phyloP scores from a whole-genome alignment of 768 basidiomycete species.

The Russula lepida region DNA sequence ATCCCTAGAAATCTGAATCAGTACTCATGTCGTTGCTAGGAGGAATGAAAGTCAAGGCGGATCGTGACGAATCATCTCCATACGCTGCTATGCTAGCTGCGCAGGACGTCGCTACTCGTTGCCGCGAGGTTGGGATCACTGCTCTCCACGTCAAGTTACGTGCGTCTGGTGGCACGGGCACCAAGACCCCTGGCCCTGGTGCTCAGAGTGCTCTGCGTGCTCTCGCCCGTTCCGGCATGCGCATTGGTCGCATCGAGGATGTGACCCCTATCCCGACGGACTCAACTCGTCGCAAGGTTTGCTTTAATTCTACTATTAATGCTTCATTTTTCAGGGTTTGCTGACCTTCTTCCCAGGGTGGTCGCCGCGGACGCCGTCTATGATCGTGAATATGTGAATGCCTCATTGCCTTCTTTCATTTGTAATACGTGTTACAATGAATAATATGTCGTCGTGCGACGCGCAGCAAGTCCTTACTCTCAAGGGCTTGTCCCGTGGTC shows the following conservation, averaged over 20 bases:
- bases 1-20: not conserved
- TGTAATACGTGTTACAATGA: constrained; percentile 36
- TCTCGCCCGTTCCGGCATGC: constrained; percentile 96
- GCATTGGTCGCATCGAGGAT: constrained; percentile 96
- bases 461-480: constrained; percentile 58
- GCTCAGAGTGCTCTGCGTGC: constrained; percentile 97
- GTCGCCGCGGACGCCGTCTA: constrained; percentile 97
- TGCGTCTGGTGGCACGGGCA: constrained; percentile 96
- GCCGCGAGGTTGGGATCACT: constrained; percentile 97
- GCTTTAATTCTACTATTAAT: constrained; percentile 18
- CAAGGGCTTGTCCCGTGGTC: constrained; percentile 74
- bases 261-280: constrained; percentile 97
- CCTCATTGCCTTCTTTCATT: constrained; percentile 25
- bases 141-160: constrained; percentile 99
- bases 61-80: constrained; percentile 97
- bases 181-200: constrained; percentile 98
- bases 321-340: not conserved
- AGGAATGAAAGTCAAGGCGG: constrained; percentile 99
- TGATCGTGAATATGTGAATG: constrained; percentile 32
- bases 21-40: constrained; percentile 36
- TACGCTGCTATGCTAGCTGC: constrained; percentile 98
- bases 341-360: constrained; percentile 54
- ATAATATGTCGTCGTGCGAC: constrained; percentile 76
- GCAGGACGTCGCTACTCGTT: constrained; percentile 91
- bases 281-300: constrained; percentile 92